These are phyloP conservation scores for Tilletia horrida DNA, from an alignment of 1,284 basidiomycete species.

Conservation along the genomic window DNA sequence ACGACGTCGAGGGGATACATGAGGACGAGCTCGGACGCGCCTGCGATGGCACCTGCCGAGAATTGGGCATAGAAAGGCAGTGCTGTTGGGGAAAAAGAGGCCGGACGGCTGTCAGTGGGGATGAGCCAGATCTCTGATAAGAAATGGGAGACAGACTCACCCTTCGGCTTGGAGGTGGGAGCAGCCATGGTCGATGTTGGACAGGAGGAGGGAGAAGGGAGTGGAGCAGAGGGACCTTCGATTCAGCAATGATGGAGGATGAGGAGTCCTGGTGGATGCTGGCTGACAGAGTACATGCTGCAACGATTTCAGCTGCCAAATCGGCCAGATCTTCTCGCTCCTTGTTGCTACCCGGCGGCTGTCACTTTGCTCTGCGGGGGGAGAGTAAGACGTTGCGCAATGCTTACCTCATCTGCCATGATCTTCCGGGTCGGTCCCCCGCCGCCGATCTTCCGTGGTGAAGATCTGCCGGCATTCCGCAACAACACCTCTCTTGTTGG, in stretches of 20 bases:
- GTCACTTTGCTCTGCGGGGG: too few relatives aligned
- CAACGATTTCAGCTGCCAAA: not conserved
- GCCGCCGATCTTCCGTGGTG: too few relatives aligned
- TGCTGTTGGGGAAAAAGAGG: constrained; percentile 20
- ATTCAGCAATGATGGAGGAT: not conserved
- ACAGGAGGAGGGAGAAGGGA: not conserved
- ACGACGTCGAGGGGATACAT: constrained; percentile 76
- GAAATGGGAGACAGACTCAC: not conserved
- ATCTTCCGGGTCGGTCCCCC: too few relatives aligned
- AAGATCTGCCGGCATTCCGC: too few relatives aligned
- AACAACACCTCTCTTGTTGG: too few relatives aligned
- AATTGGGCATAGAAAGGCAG: constrained; percentile 84
- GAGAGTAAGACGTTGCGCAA: too few relatives aligned
- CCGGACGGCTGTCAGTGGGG: not conserved
- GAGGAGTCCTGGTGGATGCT: not conserved
- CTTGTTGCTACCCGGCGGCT: too few relatives aligned
- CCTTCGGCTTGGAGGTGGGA: constrained; percentile 13
- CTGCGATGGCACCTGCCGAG: constrained; percentile 83
- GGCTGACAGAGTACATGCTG: not conserved
- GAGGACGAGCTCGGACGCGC: constrained; percentile 76
- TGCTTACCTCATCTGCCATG: too few relatives aligned
- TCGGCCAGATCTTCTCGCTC: not conserved
- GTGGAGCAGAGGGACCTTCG: not conserved
- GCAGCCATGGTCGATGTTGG: not conserved
- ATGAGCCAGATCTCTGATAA: not conserved